phyloP scores from a whole-genome alignment of 2,329 filamentous ascomycete species.

The Cladophialophora carrionii region DNA sequence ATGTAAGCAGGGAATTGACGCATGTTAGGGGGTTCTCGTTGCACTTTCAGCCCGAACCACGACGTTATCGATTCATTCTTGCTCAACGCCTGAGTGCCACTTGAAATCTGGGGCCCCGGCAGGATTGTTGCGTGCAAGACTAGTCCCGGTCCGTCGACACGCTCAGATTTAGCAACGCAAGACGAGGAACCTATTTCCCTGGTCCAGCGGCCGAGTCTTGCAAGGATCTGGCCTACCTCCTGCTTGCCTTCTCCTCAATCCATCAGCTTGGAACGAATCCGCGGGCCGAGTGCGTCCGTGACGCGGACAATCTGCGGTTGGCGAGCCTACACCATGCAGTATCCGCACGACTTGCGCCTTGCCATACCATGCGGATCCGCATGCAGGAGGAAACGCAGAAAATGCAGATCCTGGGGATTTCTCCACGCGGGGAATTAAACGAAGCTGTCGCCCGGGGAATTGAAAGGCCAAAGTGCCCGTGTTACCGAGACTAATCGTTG shows the following conservation, averaged over 20 bases:
- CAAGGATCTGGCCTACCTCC: not conserved
- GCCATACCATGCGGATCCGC: constrained; percentile 17
- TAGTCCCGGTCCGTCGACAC: not conserved
- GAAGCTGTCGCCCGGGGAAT: not conserved
- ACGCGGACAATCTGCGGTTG: not conserved
- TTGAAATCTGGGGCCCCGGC: not conserved
- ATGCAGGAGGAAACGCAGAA: not conserved
- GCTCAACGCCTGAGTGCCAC: not conserved
- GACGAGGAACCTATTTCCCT: not conserved
- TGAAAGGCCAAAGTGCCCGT: not conserved
- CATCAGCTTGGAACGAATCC: not conserved
- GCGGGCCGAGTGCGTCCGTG: not conserved
- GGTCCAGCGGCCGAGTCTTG: constrained; percentile 3
- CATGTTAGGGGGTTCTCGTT: not conserved
- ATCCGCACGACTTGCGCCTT: constrained; percentile 11
- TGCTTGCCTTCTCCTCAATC: not conserved
- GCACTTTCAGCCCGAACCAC: not conserved
- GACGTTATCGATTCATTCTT: not conserved
- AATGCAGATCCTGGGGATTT: constrained; percentile 16
- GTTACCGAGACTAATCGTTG: not conserved
- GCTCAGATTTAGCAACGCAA: not conserved
- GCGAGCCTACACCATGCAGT: not conserved
- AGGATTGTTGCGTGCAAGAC: not conserved
- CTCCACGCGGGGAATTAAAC: constrained; percentile 16
- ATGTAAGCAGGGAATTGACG: constrained; percentile 1